Base-by-base conservation (phyloP, 805 yeast genomes). In the Nakazawaea pomicola region DNA sequence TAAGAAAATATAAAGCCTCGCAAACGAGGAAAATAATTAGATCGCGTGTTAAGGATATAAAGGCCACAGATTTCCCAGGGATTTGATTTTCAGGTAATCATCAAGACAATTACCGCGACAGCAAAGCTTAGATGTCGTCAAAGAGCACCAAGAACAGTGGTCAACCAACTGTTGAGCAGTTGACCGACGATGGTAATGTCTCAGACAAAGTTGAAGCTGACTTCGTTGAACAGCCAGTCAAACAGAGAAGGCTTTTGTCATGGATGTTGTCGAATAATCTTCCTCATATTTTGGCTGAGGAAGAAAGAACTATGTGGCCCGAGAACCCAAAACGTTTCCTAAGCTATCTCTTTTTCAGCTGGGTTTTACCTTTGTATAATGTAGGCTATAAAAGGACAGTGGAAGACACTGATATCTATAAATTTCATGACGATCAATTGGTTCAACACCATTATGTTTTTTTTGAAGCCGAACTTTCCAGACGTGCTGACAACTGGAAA, bases 371-470 rank as follows among this genome's bases (percentile, higher is more conserved):
- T 0, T 48, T 83, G 19, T 58, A 84, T 65, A 60, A 61, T 14
- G 71, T 72, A 6, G 93, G 95, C 7, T 85, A 84, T 57, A 76
- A 72, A 53, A 68, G 95, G 51, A 80, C 88, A 0, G 61, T 85
- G 34, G 76, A 74, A 40, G 78, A 84, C 2, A 72, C 74, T 34
- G 93, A 85, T 60, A 56, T 84, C 46, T 83, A 55, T 49, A 58
- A 57, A 40, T 58, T 76, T 46, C 64, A 65, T 10, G 57, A 57
- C 5, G 65, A 57, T 14, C 57, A 65, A 52, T 61, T 66, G 32
- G 70, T 74, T 28, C 72, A 74, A 20, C 52, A 49, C 5, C 67
- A 17, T 57, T 65, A 20, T 50, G 46, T 2, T 49, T 39, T 9
- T 76, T 76, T 38, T 50, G 57, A 25, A 6, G 36, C 38, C 4